A percentile compares a stretch with the other conserved stretches of the same genome.
These are phyloP conservation scores for Xylaria bambusicola DNA, from an alignment of 495 filamentous ascomycete species.

Conservation along the genomic window DNA sequence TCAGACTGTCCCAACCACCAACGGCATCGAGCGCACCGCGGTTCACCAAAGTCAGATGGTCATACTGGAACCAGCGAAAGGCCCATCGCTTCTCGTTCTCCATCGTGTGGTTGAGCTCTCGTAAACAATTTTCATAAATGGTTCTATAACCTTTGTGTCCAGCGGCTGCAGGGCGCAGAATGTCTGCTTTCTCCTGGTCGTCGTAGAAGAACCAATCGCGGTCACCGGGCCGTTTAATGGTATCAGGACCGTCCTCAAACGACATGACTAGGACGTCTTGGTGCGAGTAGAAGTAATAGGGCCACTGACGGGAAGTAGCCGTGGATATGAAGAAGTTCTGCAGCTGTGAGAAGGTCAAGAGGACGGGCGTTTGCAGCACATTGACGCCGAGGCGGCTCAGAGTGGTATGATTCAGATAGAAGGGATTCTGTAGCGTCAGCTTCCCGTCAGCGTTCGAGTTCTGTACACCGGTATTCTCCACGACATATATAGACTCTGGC, in stretches of 20 bases:
- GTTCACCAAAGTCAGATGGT: constrained; percentile 53
- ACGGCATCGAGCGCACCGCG: constrained; percentile 50
- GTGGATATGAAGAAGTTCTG: constrained; percentile 57
- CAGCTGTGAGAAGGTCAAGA: constrained; percentile 57
- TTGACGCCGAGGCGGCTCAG: constrained; percentile 51
- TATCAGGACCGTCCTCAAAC: constrained; percentile 48
- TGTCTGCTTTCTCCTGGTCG: constrained; percentile 36
- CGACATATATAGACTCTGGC: constrained; percentile 52
- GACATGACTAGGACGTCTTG: constrained; percentile 59
- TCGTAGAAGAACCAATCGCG: constrained; percentile 36
- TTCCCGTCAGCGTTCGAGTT: constrained; percentile 46
- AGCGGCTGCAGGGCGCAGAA: constrained; percentile 31
- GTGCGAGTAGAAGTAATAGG: constrained; percentile 62
- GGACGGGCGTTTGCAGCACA: constrained; percentile 52
- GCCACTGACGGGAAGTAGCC: constrained; percentile 46
- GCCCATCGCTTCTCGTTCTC: constrained; percentile 31
- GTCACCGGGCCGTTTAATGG: constrained; percentile 30
- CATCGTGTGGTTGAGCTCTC: constrained; percentile 33
- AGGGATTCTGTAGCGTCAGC: constrained; percentile 55
- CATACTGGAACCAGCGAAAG: constrained; percentile 38
- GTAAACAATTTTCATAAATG: constrained; percentile 42
- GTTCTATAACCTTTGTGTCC: constrained; percentile 43
- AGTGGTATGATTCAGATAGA: constrained; percentile 53
- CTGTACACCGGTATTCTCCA: constrained; percentile 60
- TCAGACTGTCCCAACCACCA: constrained; percentile 62